These are phyloP conservation scores for Chionographis japonica DNA, from an alignment of 106 monocot species.

Conservation along the genomic window DNA sequence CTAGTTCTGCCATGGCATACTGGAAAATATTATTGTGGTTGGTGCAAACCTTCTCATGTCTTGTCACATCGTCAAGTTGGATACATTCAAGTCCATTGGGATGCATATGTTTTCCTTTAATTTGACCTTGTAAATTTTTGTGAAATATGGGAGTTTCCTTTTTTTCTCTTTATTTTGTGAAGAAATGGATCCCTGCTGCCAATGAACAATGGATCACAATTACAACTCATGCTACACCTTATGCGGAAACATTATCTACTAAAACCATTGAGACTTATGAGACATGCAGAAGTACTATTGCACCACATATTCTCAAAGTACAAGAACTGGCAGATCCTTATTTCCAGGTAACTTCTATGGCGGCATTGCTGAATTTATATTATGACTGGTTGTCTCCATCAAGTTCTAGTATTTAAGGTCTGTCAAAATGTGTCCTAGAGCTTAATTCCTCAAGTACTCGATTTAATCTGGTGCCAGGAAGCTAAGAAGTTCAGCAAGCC, in stretches of 20 bases:
- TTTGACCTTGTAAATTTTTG: not conserved
- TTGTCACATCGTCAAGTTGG: too few relatives aligned
- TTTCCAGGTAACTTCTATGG: constrained; percentile 44
- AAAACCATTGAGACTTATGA: constrained; percentile 56
- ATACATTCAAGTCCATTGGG: not conserved
- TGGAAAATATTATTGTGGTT: too few relatives aligned
- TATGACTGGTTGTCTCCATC: too few relatives aligned
- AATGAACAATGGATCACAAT: constrained; percentile 43
- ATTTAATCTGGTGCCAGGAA: constrained; percentile 18
- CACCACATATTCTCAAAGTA: constrained; percentile 54
- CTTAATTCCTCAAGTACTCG: too few relatives aligned
- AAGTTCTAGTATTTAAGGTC: too few relatives aligned
- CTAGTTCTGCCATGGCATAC: too few relatives aligned
- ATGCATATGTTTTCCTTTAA: not conserved
- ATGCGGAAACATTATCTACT: constrained; percentile 29
- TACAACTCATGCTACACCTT: constrained; percentile 36
- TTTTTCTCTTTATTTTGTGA: constrained; percentile 12
- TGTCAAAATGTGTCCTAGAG: too few relatives aligned
- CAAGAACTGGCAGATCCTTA: constrained; percentile 64
- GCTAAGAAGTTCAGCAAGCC: constrained; percentile 29
- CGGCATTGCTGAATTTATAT: not conserved
- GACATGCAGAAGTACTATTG: constrained; percentile 25
- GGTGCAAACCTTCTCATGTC: too few relatives aligned
- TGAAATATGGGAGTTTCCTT: not conserved
- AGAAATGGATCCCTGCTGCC: constrained; percentile 71